Base-by-base conservation (phyloP, 352 stramenopile genomes). In the Phytopythium ostracodes region DNA sequence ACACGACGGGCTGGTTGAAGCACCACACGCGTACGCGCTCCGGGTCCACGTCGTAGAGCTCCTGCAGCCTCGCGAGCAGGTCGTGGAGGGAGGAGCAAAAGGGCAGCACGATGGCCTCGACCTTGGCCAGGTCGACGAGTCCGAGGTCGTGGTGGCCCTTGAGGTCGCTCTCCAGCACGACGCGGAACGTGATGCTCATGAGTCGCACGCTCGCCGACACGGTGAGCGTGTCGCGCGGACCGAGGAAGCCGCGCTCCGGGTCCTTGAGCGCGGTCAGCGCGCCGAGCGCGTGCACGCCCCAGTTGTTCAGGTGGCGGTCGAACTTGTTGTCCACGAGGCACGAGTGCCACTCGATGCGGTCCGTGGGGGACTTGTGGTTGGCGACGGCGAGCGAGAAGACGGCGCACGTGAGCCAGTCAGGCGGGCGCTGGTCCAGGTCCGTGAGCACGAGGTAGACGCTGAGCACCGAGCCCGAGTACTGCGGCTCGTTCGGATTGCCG, bases 311-410 rank as follows among this genome's bases (percentile, higher is more conserved):
- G 38, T 84, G 59, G 20, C 55, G 66, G 70, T 90, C 72, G 51
- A 94, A 94, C 60, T 91, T 91, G 75, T 92, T 94, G 72, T 94
- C 84, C 14, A 76, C 73, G 11, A 94, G 68, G 63, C 79, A 91
- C 57, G 84, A 92, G 64, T 94, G 84, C 82, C 84, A 94, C 56
- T 88, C 79, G 36, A 94, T 84, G 44, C 65, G 68, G 47, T 84
- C 79, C 5, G 35, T 43, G 8, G 75, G 59, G 49, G 85, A 70
- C 20, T 54, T 49, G 27, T 75, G 66, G 65, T 92, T 87, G n/a
- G 75, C 62, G 18, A 92, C 80, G 5, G 76, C 62, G 52, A 92
- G 72, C 40, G 82, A 91, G 58, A 92, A 94, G 22, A 92, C 81
- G 2, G 84, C 82, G 46, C 82, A 92, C 38, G 84, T 94, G 60